phyloP scores from a whole-genome alignment of 2,329 filamentous ascomycete species.

The Anisogramma anomala region DNA sequence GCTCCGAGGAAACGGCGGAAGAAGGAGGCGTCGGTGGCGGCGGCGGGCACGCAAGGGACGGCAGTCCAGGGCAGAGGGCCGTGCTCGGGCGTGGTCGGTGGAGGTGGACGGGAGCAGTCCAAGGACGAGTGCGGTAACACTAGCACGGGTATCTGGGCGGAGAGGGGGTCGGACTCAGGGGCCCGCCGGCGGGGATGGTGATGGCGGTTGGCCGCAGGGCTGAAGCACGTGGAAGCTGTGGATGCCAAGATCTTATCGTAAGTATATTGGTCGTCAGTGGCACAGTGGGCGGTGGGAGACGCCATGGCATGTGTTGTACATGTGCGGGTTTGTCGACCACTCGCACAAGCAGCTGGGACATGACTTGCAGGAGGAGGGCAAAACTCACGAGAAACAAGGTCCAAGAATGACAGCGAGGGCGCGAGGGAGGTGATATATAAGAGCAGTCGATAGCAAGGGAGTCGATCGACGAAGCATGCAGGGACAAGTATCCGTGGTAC shows the following conservation, averaged over 20 bases:
- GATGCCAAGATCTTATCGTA: slow-evolving; percentile 11
- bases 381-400: slow-evolving; percentile 5
- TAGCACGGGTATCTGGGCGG: slow-evolving; percentile 6
- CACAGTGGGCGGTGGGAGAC: neutral
- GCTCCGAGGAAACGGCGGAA: slow-evolving; percentile 35
- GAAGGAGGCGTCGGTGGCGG: slow-evolving; percentile 45
- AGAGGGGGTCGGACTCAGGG: slow-evolving; percentile 10
- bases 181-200: slow-evolving; percentile 8
- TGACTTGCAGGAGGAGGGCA: neutral
- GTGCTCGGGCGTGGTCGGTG: too few species aligned
- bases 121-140: slow-evolving; percentile 8
- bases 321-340: neutral
- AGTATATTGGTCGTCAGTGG: slow-evolving; percentile 6
- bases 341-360: neutral
- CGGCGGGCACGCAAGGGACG: slow-evolving; percentile 26
- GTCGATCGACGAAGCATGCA: slow-evolving; percentile 5
- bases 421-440: neutral
- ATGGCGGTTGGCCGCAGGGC: slow-evolving; percentile 5
- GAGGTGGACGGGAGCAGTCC: slow-evolving; percentile 11
- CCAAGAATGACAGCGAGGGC: neutral
- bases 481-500: neutral
- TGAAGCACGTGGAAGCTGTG: slow-evolving; percentile 10
- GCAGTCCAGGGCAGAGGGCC: slow-evolving; percentile 32
- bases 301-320: slow-evolving; percentile 5
- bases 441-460: neutral